Evolutionary conservation across 495 filamentous ascomycete genomes (phyloP).

Genomic region (Podospora australis): DNA sequence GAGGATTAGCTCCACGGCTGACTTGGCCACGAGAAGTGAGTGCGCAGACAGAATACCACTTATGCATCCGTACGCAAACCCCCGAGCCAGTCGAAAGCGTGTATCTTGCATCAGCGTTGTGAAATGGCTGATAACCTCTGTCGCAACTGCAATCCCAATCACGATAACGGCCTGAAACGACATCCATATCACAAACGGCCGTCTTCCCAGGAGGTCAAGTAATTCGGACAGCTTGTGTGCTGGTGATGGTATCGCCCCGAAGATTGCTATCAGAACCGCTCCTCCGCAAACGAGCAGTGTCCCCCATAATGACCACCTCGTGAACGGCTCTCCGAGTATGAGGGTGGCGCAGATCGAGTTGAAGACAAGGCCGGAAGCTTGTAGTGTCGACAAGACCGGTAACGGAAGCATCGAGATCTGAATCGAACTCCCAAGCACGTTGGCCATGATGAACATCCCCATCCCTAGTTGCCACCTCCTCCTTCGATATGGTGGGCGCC

Average conservation of each 20-base stretch:
- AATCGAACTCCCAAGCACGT: constrained; percentile 89
- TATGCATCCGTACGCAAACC: constrained; percentile 81
- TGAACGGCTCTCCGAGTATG: constrained; percentile 91
- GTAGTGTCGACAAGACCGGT: constrained; percentile 89
- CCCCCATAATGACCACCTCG: constrained; percentile 78
- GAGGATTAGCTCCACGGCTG: constrained; percentile 92
- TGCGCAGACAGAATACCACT: constrained; percentile 94
- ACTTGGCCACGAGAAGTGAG: constrained; percentile 88
- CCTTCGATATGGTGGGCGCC: constrained; percentile 81
- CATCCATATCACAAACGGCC: constrained; percentile 90
- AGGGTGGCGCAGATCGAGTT: constrained; percentile 95
- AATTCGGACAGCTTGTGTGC: constrained; percentile 83
- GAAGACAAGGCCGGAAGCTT: constrained; percentile 95
- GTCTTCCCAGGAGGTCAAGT: constrained; percentile 63
- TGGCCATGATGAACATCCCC: constrained; percentile 92
- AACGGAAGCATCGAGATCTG: constrained; percentile 96
- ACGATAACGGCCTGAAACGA: constrained; percentile 66
- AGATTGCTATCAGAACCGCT: constrained; percentile 83
- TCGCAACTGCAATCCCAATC: constrained; percentile 55
- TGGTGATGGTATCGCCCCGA: constrained; percentile 92
- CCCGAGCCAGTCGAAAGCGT: constrained; percentile 72
- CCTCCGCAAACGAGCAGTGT: constrained; percentile 82
- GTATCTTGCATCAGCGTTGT: constrained; percentile 45
- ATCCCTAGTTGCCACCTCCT: constrained; percentile 97
- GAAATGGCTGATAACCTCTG: constrained; percentile 49